Evolutionary conservation across 805 yeast genomes (phyloP).

Genomic region (Yamadazyma olivae): DNA sequence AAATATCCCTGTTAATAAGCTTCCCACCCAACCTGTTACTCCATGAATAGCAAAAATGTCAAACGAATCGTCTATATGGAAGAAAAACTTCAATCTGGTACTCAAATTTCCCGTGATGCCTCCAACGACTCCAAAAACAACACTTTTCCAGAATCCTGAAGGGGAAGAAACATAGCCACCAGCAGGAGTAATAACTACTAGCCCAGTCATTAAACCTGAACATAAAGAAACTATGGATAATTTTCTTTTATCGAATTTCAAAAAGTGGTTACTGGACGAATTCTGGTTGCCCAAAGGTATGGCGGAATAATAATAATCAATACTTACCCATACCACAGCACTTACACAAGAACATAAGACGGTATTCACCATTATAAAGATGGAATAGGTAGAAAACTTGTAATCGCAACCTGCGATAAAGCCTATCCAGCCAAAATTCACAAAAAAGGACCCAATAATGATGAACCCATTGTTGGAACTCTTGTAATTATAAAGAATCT

Average conservation of each 20-base stretch:
- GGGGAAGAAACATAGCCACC: conserved; percentile 39
- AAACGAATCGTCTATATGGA: conserved; percentile 40
- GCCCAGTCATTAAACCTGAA: conserved; percentile 40
- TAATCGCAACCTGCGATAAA: conserved; percentile 43
- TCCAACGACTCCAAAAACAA: conserved; percentile 39
- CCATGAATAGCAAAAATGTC: conserved; percentile 45
- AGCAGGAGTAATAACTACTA: conserved; percentile 42
- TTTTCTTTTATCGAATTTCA: conserved; percentile 21
- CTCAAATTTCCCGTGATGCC: conserved; percentile 34
- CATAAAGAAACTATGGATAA: conserved; percentile 37
- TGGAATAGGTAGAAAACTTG: conserved; percentile 30
- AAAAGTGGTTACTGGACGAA: conserved; percentile 9
- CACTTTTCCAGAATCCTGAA: conserved; percentile 37
- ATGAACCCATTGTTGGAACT: conserved; percentile 33
- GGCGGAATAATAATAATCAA: conserved; percentile 38
- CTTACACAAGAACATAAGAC: conserved; percentile 32
- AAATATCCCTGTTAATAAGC: conserved; percentile 39
- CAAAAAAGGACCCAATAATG: conserved; percentile 30
- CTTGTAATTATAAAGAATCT: conserved; percentile 32
- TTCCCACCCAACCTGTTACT: conserved; percentile 38
- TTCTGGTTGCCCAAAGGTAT: conserved; percentile 29
- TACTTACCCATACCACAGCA: conserved; percentile 33
- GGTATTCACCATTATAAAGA: conserved; percentile 31
- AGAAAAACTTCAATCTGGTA: conserved; percentile 37
- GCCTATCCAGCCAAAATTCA: conserved; percentile 40